Evolutionary conservation across 2,329 filamentous ascomycete genomes (phyloP).

Genomic region (Sarocladium kiliense): DNA sequence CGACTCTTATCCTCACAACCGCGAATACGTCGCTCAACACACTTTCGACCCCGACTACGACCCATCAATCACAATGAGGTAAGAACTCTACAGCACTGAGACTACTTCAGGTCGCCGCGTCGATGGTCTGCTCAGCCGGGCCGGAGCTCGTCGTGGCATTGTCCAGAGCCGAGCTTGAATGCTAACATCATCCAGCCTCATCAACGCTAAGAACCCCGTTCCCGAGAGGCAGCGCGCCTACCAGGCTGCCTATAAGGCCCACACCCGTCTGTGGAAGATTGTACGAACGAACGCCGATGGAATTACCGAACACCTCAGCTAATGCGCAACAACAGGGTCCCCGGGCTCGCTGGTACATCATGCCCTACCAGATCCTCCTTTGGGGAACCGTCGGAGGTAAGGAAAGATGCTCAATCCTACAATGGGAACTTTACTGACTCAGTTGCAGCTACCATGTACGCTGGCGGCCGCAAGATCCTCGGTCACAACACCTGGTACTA

Average conservation of each 20-base stretch:
- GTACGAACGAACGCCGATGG: slow-evolving; percentile 42
- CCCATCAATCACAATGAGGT: slow-evolving; percentile 34
- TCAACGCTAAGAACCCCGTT: slow-evolving; percentile 74
- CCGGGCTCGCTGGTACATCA: slow-evolving; percentile 59
- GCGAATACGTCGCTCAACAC: slow-evolving; percentile 14
- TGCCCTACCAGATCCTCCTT: slow-evolving; percentile 62
- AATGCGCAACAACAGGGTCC: slow-evolving; percentile 44
- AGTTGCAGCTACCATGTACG: slow-evolving; percentile 57
- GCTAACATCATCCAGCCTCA: slow-evolving; percentile 34
- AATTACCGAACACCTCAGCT: neutral
- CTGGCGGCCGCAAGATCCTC: slow-evolving; percentile 65
- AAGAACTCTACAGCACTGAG: slow-evolving; percentile 15
- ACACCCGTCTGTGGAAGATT: slow-evolving; percentile 71
- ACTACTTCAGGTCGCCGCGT: neutral
- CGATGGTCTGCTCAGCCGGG: neutral
- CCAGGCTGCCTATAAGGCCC: slow-evolving; percentile 65
- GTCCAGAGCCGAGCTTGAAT: neutral
- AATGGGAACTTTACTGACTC: slow-evolving; percentile 16
- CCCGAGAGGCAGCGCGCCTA: slow-evolving; percentile 69
- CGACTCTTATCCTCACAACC: slow-evolving; percentile 23
- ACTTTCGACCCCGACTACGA: slow-evolving; percentile 15
- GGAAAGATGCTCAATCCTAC: slow-evolving; percentile 23
- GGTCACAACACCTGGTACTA: slow-evolving; percentile 73
- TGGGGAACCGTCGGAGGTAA: slow-evolving; percentile 59
- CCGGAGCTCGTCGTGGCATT: neutral